Percentiles rank a stretch among this genome's conserved stretches.
Evolutionary conservation across 352 stramenopile species (phyloP).

Genomic region (Thraustotheca clavata): DNA sequence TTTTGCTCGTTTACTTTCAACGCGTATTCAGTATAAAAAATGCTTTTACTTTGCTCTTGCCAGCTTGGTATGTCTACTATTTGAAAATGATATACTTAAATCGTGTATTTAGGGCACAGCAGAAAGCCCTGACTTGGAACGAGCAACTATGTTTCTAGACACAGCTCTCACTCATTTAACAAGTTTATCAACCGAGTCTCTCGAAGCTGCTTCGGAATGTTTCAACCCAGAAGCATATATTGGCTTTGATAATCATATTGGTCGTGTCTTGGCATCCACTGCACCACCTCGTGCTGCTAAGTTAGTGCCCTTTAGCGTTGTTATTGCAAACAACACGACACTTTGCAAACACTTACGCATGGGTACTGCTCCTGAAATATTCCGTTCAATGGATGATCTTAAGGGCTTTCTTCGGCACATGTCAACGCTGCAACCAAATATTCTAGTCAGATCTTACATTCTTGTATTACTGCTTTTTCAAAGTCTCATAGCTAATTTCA

Average conservation of each 20-base stretch:
- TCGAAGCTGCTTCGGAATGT: constrained; percentile 58
- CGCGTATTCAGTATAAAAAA: constrained; percentile 1
- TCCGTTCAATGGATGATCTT: constrained; percentile 73
- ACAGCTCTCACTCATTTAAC: constrained; percentile 21
- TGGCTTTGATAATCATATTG: constrained; percentile 69
- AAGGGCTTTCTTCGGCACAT: constrained; percentile 71
- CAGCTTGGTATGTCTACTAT: not conserved
- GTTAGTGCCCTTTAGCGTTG: constrained; percentile 42
- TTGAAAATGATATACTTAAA: not conserved
- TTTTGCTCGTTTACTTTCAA: not conserved
- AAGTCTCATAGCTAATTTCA: not conserved
- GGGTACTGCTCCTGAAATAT: constrained; percentile 37
- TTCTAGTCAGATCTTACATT: constrained; percentile 72
- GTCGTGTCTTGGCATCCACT: constrained; percentile 53
- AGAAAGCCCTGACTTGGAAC: constrained; percentile 12
- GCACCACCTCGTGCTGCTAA: constrained; percentile 67
- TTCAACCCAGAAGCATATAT: constrained; percentile 51
- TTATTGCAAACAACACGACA: constrained; percentile 39
- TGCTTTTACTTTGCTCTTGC: not conserved
- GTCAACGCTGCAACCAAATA: constrained; percentile 51
- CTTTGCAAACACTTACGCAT: constrained; percentile 48
- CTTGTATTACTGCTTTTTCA: constrained; percentile 40
- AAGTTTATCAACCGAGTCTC: constrained; percentile 37
- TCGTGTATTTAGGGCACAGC: constrained; percentile 4
- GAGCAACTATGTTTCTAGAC: not conserved